Evolutionary conservation across 768 basidiomycete species (phyloP).

Genomic region (Rhizopogon roseolus): DNA sequence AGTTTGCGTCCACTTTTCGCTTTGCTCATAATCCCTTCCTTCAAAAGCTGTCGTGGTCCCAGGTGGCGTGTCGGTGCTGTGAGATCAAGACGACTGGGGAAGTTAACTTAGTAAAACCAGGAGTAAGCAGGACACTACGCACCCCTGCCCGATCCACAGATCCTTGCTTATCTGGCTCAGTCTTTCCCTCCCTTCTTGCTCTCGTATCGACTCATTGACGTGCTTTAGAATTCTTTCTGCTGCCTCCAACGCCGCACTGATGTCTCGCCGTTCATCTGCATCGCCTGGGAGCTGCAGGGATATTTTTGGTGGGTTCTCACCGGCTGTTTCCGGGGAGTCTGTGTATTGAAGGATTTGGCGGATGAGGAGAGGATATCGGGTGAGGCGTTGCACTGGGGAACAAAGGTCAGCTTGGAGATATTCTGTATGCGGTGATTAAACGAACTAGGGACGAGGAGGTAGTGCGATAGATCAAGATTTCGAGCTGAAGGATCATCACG

Average conservation of each 20-base stretch:
- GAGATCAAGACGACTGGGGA: constrained; percentile 70
- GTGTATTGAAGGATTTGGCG: constrained; percentile 84
- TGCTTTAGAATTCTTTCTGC: constrained; percentile 70
- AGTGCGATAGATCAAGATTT: constrained; percentile 86
- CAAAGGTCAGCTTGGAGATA: background rate
- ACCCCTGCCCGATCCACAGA: constrained; percentile 89
- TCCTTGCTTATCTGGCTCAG: constrained; percentile 69
- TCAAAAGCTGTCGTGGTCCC: constrained; percentile 74
- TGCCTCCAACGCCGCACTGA: constrained; percentile 50
- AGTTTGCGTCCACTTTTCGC: constrained; percentile 81
- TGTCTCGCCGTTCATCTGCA: constrained; percentile 47
- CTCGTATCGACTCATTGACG: constrained; percentile 88
- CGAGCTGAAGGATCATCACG: constrained; percentile 75
- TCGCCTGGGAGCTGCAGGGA: constrained; percentile 9
- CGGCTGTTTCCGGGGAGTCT: constrained; percentile 25
- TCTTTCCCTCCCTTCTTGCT: constrained; percentile 77
- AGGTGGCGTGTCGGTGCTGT: constrained; percentile 84
- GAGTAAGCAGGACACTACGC: constrained; percentile 15
- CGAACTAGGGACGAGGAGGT: constrained; percentile 87
- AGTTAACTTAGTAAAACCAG: constrained; percentile 12
- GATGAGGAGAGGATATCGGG: constrained; percentile 88
- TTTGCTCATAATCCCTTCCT: constrained; percentile 75
- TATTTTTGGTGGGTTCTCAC: background rate
- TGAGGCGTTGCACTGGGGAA: constrained; percentile 85
- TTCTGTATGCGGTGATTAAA: background rate